Evolutionary conservation across 495 filamentous ascomycete species (phyloP), one percentile per base, ranked within the genome.

Genomic region (Daldinia vernicosa): DNA sequence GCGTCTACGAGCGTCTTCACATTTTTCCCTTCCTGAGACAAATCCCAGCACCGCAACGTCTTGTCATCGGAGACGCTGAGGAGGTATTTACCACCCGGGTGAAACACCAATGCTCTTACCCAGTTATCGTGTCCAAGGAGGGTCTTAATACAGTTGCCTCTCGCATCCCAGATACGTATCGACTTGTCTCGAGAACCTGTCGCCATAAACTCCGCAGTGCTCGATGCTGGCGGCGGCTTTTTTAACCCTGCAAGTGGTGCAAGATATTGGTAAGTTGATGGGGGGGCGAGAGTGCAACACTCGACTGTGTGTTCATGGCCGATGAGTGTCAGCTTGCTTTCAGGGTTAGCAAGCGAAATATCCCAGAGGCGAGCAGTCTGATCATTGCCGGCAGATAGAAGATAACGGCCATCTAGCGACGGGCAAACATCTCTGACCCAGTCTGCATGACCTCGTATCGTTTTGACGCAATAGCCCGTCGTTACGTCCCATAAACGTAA

Each of bases 51-150:
- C 47, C 95, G 84, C 35, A 99, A 82, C 12, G 93, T 94, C 79
- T 97, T 97, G 77, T 99, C 95, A 74, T 99, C 95, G 26, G 90
- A 83, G 4, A 91, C 92, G 33, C 89, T 93, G 17, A 99, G 80
- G 1, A 99, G 85, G 70, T 95, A 99, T 78, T 97, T 97, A 0
- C 95, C 95, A 3, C 93, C 94, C 0, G 95, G 95, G 71, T 99
- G 95, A 78, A 97, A 99, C 17, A 93, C 89, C 12, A 98, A 75
- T 2, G 84, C 91, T 9, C 93, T 88, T 1, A 99, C 91, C 95
- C 95, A 99, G 76, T 98, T 99, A 78, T 99, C 95, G 74, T 99
- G 95, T 3, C 95, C 95, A 1, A 90, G 79, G 7, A 98, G 84
- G 1, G 92, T 96, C 79, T 94, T 98, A 72, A 99, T 89, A 54